Evolutionary conservation across 75 land plant genomes (phyloP).

Genomic region (Pinus taeda): DNA sequence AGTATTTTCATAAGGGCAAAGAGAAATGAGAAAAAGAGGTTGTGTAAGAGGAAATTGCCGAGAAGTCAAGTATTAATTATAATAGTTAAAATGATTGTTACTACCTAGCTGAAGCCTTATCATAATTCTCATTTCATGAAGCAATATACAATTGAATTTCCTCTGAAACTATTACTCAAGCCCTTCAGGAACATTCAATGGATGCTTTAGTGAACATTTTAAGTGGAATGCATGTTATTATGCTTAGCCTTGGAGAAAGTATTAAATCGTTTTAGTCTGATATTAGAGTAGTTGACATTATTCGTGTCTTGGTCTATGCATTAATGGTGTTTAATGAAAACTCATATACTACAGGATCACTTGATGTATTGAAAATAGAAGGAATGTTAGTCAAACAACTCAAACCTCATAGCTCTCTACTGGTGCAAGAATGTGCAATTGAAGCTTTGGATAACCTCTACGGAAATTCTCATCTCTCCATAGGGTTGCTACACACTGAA

Average conservation of each 20-base stretch:
- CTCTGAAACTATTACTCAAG: slow-evolving; percentile 9
- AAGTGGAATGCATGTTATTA: slow-evolving; percentile 71
- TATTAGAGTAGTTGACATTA: slow-evolving; percentile 66
- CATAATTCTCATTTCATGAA: too few species aligned
- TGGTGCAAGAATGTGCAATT: slow-evolving; percentile 78
- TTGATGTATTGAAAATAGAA: slow-evolving; percentile 55
- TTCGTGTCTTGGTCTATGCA: slow-evolving; percentile 88
- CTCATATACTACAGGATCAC: slow-evolving; percentile 25
- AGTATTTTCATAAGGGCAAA: too few species aligned
- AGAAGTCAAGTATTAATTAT: too few species aligned
- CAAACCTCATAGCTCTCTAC: slow-evolving; percentile 36
- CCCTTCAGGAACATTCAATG: slow-evolving; percentile 72
- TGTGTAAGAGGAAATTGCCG: too few species aligned
- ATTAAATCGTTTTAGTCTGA: slow-evolving; percentile 37
- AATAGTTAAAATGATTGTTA: too few species aligned
- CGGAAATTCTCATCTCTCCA: slow-evolving; percentile 57
- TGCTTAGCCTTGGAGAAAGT: slow-evolving; percentile 67
- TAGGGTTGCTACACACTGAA: slow-evolving; percentile 57
- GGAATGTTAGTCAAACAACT: slow-evolving; percentile 55
- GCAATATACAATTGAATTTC: too few species aligned
- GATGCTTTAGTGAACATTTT: slow-evolving; percentile 75
- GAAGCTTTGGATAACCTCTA: slow-evolving; percentile 87
- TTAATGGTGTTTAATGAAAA: slow-evolving; percentile 66
- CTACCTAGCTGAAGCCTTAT: too few species aligned
- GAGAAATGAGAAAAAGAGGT: too few species aligned